phyloP scores from a whole-genome alignment of 108 stramenopile species.

The Conticribra guillardii region DNA sequence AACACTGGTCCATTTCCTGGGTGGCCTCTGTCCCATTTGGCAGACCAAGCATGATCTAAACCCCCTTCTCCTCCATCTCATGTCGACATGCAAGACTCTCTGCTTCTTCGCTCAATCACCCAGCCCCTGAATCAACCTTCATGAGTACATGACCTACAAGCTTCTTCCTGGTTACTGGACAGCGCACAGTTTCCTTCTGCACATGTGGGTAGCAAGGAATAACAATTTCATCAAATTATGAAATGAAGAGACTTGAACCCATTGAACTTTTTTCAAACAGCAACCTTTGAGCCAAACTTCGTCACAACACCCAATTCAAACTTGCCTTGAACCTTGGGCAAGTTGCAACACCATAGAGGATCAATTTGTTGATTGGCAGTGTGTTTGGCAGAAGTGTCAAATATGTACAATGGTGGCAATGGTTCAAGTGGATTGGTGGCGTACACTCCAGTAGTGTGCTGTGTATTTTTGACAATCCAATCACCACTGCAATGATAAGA shows the following conservation, averaged over 20 bases:
- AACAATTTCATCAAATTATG: too few species aligned
- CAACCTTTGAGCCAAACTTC: background rate
- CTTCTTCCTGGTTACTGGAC: too few species aligned
- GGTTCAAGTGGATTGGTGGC: background rate
- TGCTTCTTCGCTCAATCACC: background rate
- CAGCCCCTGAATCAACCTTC: background rate
- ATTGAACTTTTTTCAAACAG: background rate
- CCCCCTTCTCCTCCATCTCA: background rate
- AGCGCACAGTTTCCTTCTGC: too few species aligned
- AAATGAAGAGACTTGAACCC: too few species aligned
- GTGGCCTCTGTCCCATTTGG: background rate
- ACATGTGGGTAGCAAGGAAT: too few species aligned
- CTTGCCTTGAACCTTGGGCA: background rate
- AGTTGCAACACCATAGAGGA: background rate
- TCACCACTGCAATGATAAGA: background rate
- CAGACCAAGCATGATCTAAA: background rate
- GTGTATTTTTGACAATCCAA: background rate
- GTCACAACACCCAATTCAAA: background rate
- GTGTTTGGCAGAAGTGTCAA: background rate
- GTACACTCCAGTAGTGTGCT: background rate
- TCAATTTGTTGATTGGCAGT: background rate
- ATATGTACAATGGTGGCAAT: background rate
- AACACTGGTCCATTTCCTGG: background rate
- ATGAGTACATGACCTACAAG: background rate
- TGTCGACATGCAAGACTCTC: background rate